Percentiles rank a stretch among this genome's conserved stretches.
Conservation (phyloP, 768 basidiomycete species). For the Lepiota subincarnata region DNA sequence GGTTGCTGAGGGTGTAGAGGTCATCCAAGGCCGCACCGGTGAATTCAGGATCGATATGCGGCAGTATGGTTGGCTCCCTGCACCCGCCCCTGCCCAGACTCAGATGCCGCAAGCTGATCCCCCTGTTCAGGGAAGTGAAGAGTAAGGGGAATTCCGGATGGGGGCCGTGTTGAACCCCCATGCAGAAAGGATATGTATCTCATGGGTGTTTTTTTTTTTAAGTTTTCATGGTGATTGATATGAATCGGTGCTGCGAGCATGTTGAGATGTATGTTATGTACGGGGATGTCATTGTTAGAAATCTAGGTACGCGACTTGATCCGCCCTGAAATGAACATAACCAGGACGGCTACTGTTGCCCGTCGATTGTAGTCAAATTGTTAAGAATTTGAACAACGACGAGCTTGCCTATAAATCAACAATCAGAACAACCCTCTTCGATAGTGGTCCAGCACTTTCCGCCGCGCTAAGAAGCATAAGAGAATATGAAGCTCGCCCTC, state of each 20-base stretch:
- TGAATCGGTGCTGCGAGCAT: too few relatives aligned
- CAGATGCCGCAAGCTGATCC: slow-evolving; percentile 11
- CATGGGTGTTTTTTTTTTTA: too few relatives aligned
- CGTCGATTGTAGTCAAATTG: too few relatives aligned
- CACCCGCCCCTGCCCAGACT: neutral
- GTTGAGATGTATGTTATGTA: too few relatives aligned
- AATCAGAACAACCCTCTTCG: neutral
- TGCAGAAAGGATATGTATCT: too few relatives aligned
- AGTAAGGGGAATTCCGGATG: too few relatives aligned
- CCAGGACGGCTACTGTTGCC: too few relatives aligned
- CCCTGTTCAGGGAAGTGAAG: slow-evolving; percentile 1
- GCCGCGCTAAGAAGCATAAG: neutral
- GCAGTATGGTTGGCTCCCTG: slow-evolving; percentile 68
- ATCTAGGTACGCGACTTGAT: too few relatives aligned
- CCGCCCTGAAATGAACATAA: too few relatives aligned
- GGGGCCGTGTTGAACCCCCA: too few relatives aligned
- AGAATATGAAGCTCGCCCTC: slow-evolving; percentile 9
- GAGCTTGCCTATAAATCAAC: neutral
- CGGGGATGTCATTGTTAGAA: too few relatives aligned
- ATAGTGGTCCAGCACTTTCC: neutral
- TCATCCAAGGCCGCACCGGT: slow-evolving; percentile 50
- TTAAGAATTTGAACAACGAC: neutral
- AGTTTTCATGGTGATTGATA: too few relatives aligned
- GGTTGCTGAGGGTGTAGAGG: slow-evolving; percentile 79
- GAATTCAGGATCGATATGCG: slow-evolving; percentile 56